A percentile compares a stretch with the other conserved stretches of the same genome.
Evolutionary conservation across 2,329 filamentous ascomycete genomes (phyloP).

Genomic region (Cytospora schulzeri): DNA sequence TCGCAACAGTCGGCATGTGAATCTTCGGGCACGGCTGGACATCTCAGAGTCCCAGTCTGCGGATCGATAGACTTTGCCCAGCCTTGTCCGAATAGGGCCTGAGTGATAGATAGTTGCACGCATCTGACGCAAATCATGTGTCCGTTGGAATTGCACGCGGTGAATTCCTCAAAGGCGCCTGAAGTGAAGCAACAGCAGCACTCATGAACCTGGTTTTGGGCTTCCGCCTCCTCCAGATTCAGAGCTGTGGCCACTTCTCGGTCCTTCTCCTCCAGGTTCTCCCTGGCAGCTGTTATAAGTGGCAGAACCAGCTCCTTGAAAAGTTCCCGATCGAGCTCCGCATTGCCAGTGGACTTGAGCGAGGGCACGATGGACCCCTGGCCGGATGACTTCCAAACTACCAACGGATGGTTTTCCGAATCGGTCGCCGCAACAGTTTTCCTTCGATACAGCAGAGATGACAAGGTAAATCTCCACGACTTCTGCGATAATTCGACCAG

Average conservation of each 20-base stretch:
- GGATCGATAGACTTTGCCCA: constrained; percentile 81
- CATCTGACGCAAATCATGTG: constrained; percentile 83
- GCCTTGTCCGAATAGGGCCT: constrained; percentile 90
- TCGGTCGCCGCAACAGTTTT: constrained; percentile 57
- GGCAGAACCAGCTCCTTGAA: constrained; percentile 60
- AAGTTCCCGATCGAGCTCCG: constrained; percentile 65
- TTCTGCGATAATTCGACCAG: constrained; percentile 69
- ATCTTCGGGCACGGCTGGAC: constrained; percentile 68
- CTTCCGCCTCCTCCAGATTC: constrained; percentile 62
- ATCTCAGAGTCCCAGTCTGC: constrained; percentile 73
- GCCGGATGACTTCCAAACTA: constrained; percentile 61
- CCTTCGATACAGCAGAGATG: constrained; percentile 63
- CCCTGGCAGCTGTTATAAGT: constrained; percentile 47
- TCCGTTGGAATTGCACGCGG: constrained; percentile 67
- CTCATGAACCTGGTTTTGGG: constrained; percentile 60
- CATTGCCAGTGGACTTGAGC: constrained; percentile 65
- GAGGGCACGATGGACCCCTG: constrained; percentile 60
- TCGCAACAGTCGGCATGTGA: constrained; percentile 61
- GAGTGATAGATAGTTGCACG: constrained; percentile 77
- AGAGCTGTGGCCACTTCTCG: constrained; percentile 54
- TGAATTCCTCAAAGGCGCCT: constrained; percentile 72
- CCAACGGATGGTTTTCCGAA: constrained; percentile 62
- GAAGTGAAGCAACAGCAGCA: constrained; percentile 79
- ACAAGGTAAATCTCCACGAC: constrained; percentile 77
- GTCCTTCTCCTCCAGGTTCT: constrained; percentile 53